These are phyloP conservation scores for Aspergillus heteromorphus DNA, from an alignment of 495 filamentous ascomycete genomes.

Conservation along the genomic window DNA sequence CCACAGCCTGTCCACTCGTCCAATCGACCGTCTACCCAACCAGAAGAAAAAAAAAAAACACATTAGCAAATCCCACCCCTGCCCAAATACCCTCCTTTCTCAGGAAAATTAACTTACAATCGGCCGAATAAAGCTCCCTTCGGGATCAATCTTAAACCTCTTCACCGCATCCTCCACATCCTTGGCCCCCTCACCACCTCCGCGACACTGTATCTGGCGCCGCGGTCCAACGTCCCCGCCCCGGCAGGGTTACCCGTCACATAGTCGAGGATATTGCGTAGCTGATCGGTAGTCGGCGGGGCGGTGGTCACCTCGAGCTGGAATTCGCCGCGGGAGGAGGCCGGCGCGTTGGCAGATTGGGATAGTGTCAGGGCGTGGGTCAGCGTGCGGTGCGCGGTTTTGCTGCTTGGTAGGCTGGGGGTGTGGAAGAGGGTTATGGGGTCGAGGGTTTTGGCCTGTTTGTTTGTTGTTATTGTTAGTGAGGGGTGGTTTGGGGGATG, in stretches of 20 bases:
- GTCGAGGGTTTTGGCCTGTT: constrained; percentile 80
- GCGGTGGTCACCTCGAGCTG: constrained; percentile 81
- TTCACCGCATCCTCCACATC: constrained; percentile 70
- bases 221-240: constrained; percentile 13
- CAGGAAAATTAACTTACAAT: constrained; percentile 47
- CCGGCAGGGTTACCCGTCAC: constrained; percentile 50
- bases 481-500: background rate
- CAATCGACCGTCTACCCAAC: constrained; percentile 88
- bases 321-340: constrained; percentile 62
- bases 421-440: constrained; percentile 95
- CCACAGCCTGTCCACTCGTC: constrained; percentile 77
- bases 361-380: constrained; percentile 65
- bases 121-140: constrained; percentile 64
- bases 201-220: constrained; percentile 28
- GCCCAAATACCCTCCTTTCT: no score
- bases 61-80: constrained; percentile 10
- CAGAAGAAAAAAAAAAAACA: background rate
- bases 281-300: constrained; percentile 75
- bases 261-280: constrained; percentile 84
- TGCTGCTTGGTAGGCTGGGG: no score
- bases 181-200: constrained; percentile 63
- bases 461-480: constrained; percentile 9
- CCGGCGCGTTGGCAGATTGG: constrained; percentile 13
- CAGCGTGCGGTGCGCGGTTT: constrained; percentile 69
- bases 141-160: constrained; percentile 54